Conservation (phyloP, 2,329 filamentous ascomycete species). For the Seiridium unicorne region DNA sequence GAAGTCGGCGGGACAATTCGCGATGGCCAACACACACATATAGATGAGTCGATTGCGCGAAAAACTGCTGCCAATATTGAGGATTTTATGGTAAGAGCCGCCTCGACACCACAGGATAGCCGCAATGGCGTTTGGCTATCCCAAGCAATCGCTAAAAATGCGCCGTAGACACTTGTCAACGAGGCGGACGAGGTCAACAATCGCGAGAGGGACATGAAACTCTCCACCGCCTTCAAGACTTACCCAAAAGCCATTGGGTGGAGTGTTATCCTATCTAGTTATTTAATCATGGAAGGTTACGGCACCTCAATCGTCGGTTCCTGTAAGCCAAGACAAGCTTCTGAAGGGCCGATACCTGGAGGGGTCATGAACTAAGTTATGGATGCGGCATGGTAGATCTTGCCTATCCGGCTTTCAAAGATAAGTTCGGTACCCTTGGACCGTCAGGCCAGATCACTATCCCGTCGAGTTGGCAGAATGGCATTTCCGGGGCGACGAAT, state of each 20-base stretch:
- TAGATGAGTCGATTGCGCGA: background rate
- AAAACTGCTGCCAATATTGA: slow-evolving; percentile 1
- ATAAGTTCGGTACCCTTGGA: background rate
- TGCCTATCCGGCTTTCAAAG: background rate
- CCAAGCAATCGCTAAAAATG: too few species aligned
- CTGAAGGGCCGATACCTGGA: background rate
- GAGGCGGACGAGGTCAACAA: background rate
- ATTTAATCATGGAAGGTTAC: slow-evolving; percentile 21
- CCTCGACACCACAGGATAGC: background rate
- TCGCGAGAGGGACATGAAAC: background rate
- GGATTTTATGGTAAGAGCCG: slow-evolving; percentile 2
- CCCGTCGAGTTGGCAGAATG: background rate
- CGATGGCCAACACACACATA: background rate
- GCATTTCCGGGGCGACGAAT: background rate
- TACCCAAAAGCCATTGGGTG: background rate
- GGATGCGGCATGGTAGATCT: background rate
- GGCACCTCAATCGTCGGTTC: background rate
- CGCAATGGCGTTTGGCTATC: too few species aligned
- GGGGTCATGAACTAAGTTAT: background rate
- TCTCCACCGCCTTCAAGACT: slow-evolving; percentile 1
- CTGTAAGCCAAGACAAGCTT: background rate
- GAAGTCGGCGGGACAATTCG: too few species aligned
- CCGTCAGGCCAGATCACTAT: background rate
- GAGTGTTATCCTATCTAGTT: background rate
- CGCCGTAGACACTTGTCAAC: background rate